These are phyloP conservation scores for Byssoonygena ceratinophila DNA, from an alignment of 2,329 filamentous ascomycete genomes.

Conservation along the genomic window DNA sequence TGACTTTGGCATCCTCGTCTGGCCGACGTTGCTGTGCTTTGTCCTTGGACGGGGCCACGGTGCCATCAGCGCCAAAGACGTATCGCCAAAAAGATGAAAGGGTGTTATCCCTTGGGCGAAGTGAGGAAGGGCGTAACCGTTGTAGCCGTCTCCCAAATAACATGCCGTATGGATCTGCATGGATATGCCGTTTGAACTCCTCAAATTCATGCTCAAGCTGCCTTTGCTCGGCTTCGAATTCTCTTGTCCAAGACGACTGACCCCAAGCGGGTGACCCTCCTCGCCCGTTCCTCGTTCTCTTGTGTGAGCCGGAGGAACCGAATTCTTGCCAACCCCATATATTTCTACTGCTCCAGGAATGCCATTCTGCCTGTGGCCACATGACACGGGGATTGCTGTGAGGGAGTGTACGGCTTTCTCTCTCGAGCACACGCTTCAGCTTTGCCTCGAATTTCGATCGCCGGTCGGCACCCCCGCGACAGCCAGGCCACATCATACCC, in stretches of 20 bases:
- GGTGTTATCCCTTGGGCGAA: constrained; percentile 18
- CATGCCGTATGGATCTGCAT: constrained; percentile 32
- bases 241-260: constrained; percentile 6
- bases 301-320: neutral
- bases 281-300: neutral
- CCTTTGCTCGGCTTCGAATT: constrained; percentile 17
- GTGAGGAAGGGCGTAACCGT: constrained; percentile 15
- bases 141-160: constrained; percentile 32
- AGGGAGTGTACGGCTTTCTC: neutral
- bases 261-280: neutral
- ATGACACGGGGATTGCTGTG: neutral
- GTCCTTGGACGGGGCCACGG: neutral
- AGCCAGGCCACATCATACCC: neutral
- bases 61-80: constrained; percentile 19
- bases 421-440: neutral
- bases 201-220: constrained; percentile 27
- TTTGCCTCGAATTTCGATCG: neutral
- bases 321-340: constrained; percentile 1
- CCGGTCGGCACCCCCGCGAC: neutral
- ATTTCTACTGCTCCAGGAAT: neutral
- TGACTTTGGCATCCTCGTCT: neutral
- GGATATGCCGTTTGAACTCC: constrained; percentile 27
- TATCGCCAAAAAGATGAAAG: constrained; percentile 27
- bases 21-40: neutral
- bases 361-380: neutral